phyloP scores from a whole-genome alignment of 2,329 filamentous ascomycete genomes.

The Xylaria multiplex region DNA sequence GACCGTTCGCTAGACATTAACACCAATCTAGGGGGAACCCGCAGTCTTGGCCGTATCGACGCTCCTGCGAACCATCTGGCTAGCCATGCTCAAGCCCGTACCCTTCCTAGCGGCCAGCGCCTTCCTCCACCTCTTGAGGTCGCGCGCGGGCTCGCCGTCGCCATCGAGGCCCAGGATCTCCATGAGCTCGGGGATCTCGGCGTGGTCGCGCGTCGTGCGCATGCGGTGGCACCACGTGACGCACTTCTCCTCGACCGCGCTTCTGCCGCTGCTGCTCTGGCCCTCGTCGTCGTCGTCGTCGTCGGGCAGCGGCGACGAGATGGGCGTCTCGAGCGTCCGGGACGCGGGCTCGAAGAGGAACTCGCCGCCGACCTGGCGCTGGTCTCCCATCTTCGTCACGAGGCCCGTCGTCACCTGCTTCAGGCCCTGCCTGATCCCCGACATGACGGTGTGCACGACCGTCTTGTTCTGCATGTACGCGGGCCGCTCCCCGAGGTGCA shows the following conservation, averaged over 20 bases:
- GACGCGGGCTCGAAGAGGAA: conserved; percentile 74
- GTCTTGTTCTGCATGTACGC: conserved; percentile 69
- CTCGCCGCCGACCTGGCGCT: conserved; percentile 78
- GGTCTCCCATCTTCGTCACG: conserved; percentile 71
- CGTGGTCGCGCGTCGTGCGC: conserved; percentile 80
- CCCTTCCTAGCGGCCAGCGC: conserved; percentile 63
- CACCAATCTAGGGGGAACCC: not conserved
- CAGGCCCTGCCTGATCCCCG: conserved; percentile 68
- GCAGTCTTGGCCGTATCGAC: conserved; percentile 36
- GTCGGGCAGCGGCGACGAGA: conserved; percentile 52
- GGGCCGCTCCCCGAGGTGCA: conserved; percentile 68
- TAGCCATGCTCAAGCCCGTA: conserved; percentile 62
- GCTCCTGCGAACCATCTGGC: conserved; percentile 59
- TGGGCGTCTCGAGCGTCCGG: conserved; percentile 55
- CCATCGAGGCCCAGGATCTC: conserved; percentile 68
- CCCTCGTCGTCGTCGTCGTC: no score
- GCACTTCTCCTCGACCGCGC: conserved; percentile 63
- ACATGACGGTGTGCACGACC: conserved; percentile 60
- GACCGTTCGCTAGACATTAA: not conserved
- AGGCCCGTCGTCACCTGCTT: conserved; percentile 66
- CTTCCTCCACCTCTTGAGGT: conserved; percentile 58
- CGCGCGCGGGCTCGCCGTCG: conserved; percentile 48
- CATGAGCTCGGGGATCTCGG: conserved; percentile 74
- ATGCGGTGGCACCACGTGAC: conserved; percentile 86
- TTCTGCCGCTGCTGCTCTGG: conserved; percentile 32